These are phyloP conservation scores for Phlyctochytrium bullatum DNA, from an alignment of 192 early-diverging fungal genomes.

Conservation along the genomic window DNA sequence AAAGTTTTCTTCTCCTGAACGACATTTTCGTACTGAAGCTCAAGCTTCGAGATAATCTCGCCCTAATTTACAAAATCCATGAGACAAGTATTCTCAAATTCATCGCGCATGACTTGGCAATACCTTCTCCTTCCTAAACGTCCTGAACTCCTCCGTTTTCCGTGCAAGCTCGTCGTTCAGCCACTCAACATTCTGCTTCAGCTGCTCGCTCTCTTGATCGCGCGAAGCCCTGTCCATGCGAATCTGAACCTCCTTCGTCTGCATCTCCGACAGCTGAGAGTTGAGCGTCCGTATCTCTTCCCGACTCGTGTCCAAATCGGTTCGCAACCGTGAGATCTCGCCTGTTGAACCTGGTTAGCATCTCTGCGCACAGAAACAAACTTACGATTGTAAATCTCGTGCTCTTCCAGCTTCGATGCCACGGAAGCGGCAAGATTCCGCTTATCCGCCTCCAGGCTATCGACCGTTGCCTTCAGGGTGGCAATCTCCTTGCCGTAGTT, in stretches of 20 bases:
- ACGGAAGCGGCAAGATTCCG: slow-evolving; percentile 12
- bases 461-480: slow-evolving; percentile 10
- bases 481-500: slow-evolving; percentile 11
- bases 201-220: slow-evolving; percentile 61
- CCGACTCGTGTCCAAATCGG: background rate
- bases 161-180: slow-evolving; percentile 64
- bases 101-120: background rate
- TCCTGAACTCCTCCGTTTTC: slow-evolving; percentile 47
- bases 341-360: slow-evolving; percentile 4
- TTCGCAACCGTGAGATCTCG: background rate
- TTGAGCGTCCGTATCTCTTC: background rate
- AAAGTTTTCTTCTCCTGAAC: slow-evolving; percentile 51
- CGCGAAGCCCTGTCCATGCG: slow-evolving; percentile 7
- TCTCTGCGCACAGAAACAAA: background rate
- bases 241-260: slow-evolving; percentile 23
- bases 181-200: slow-evolving; percentile 62
- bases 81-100: background rate
- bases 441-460: slow-evolving; percentile 15
- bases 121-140: slow-evolving; percentile 55
- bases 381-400: slow-evolving; percentile 16
- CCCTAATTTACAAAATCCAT: no score
- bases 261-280: slow-evolving; percentile 12
- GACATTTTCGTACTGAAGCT: slow-evolving; percentile 50
- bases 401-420: slow-evolving; percentile 16
- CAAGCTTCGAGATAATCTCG: slow-evolving; percentile 45